Evolutionary conservation across 192 early-diverging fungal species (phyloP), one percentile per base, ranked within the genome.

Genomic region (Backusella macrospora): DNA sequence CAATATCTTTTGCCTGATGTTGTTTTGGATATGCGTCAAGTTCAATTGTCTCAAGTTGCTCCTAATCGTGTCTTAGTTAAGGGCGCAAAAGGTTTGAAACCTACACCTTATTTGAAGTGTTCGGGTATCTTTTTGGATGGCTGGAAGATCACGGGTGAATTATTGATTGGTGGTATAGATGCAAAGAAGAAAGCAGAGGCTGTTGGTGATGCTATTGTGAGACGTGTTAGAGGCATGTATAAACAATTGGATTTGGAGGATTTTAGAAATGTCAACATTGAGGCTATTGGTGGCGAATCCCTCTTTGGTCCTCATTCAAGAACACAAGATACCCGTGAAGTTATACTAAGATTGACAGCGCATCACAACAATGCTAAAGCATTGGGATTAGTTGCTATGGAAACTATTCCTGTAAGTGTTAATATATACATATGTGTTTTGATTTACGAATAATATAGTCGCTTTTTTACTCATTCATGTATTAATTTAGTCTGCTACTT

Each of bases 1-100:
- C 71, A 82, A 0, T 91, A 91, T 72, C 74, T 89, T 26, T 78
- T 91, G 12, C 90, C 90, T 8, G 90, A 91, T 72, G 90, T 91
- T 15, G 83, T 88, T 47, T 59, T 90, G 43, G 90, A 91, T 79
- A 74, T 91, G 65, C 81, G 86, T 15, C 72, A 85, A 38, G 88
- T 91, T 46, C 77, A 81, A 46, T 39, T 91, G 5, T 70, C 63
- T n/a, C 84, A 91, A 75, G 55, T 90, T 21, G 87, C 80, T 1
- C 73, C 75, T 38, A 78, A 90, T 63, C 86, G 87, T 23, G 90
- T 91, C 18, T 48, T 80, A 18, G 90, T 91, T 7, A 81, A 77
- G 16, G 90, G 90, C 7, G 88, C 88, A 14, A 86, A 84, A 37
- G 90, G 90, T 7, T 63, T 83, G n/a, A 47, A 80, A 12, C 90